A percentile compares a stretch with the other conserved stretches of the same genome.
Conservation (phyloP, 305 asterid genomes). For the Fraxinus baroniana region DNA sequence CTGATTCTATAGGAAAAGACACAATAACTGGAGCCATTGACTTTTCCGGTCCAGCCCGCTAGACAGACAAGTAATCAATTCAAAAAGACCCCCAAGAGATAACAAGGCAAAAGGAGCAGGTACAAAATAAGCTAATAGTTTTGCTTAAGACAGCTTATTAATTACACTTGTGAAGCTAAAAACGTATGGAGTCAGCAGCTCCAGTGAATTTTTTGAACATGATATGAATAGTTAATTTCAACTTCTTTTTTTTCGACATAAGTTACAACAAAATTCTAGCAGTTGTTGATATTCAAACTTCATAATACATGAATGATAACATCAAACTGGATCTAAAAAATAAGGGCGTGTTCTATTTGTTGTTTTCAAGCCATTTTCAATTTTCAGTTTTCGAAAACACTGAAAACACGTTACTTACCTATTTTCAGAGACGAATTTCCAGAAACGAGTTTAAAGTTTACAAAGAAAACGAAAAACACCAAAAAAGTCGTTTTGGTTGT, state of each 20-base stretch:
- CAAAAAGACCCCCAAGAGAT: background rate
- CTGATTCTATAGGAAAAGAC: background rate
- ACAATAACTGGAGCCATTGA: background rate
- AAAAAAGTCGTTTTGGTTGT: too few species aligned
- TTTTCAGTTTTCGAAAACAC: too few species aligned
- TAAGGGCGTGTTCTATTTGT: too few species aligned
- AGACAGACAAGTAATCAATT: background rate
- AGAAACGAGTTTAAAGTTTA: too few species aligned
- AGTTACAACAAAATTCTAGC: background rate
- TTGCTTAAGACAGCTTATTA: background rate
- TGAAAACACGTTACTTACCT: too few species aligned
- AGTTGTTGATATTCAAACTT: background rate
- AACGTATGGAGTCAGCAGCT: background rate
- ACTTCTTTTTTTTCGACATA: background rate
- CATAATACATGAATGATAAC: background rate
- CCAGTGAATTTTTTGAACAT: background rate
- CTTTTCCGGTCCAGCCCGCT: background rate
- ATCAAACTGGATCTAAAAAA: background rate
- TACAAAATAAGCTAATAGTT: background rate
- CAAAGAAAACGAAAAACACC: too few species aligned
- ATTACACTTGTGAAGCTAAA: background rate
- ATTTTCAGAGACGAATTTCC: too few species aligned
- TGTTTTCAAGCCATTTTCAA: too few species aligned
- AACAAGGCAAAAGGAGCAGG: background rate
- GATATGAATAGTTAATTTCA: background rate